These are phyloP conservation scores for Melanomma pulvis-pyrius DNA, from an alignment of 495 filamentous ascomycete species.

Conservation along the genomic window DNA sequence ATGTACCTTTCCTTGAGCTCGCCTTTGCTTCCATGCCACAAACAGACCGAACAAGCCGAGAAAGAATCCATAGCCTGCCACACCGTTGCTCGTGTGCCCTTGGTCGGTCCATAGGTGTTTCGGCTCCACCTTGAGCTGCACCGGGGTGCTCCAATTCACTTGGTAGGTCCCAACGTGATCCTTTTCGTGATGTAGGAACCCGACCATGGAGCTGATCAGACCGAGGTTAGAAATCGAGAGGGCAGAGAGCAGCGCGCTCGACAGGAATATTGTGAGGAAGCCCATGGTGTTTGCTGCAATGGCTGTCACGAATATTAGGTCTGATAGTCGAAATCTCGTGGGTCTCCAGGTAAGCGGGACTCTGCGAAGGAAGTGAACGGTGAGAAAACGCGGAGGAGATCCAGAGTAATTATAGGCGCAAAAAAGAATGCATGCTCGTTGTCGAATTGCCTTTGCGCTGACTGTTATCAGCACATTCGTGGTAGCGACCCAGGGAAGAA, in stretches of 20 bases:
- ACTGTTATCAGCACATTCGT: constrained; percentile 20
- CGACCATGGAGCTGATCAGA: constrained; percentile 54
- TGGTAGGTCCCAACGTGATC: constrained; percentile 41
- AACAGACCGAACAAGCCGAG: constrained; percentile 53
- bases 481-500: background rate
- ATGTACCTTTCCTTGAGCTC: constrained; percentile 18
- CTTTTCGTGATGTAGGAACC: constrained; percentile 48
- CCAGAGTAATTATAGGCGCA: background rate
- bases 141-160: constrained; percentile 41
- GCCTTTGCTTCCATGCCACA: constrained; percentile 46
- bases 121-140: constrained; percentile 50
- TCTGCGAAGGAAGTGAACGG: background rate
- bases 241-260: constrained; percentile 27
- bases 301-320: background rate
- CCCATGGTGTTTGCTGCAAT: constrained; percentile 15
- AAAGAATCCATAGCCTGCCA: constrained; percentile 54
- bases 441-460: constrained; percentile 8
- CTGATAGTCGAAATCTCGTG: too few species aligned
- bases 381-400: background rate
- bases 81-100: constrained; percentile 55
- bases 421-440: background rate
- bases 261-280: constrained; percentile 21
- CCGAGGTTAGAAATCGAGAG: constrained; percentile 32
- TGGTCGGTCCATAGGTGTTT: constrained; percentile 50
- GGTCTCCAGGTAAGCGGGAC: too few species aligned